Conservation (phyloP, 352 stramenopile genomes). For the Pythium dissimile region DNA sequence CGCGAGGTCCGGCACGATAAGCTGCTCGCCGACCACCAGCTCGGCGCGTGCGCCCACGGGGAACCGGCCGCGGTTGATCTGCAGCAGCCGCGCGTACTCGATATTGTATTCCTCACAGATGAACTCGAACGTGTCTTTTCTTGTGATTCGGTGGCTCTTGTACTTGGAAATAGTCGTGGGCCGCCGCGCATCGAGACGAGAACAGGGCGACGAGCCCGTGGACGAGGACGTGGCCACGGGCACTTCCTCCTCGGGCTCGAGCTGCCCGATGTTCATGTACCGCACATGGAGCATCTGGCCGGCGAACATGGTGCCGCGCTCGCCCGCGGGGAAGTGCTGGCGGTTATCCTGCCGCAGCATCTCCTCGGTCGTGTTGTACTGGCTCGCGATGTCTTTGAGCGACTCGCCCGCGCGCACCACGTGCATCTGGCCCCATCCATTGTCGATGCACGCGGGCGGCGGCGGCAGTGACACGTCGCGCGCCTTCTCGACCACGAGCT, state of each 20-base stretch:
- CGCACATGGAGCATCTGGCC: constrained; percentile 78
- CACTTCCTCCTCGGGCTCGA: constrained; percentile 34
- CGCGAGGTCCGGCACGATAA: constrained; percentile 77
- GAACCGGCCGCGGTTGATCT: constrained; percentile 76
- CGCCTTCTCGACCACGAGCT: constrained; percentile 73
- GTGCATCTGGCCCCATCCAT: constrained; percentile 85
- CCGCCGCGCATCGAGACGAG: background rate
- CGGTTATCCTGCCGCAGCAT: constrained; percentile 80
- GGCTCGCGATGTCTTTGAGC: constrained; percentile 55
- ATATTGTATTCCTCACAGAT: constrained; percentile 64
- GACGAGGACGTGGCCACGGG: background rate
- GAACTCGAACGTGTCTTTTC: constrained; percentile 66
- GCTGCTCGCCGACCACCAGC: constrained; percentile 47
- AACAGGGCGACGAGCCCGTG: background rate
- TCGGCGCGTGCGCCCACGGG: constrained; percentile 59
- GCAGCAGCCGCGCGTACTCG: constrained; percentile 64
- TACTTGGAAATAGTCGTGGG: constrained; percentile 59
- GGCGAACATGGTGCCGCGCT: constrained; percentile 60
- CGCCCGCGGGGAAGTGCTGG: constrained; percentile 69
- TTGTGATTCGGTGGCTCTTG: constrained; percentile 55
- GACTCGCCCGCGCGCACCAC: constrained; percentile 67
- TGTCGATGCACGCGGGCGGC: constrained; percentile 74
- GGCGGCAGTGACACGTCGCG: constrained; percentile 64
- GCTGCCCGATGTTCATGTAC: constrained; percentile 71
- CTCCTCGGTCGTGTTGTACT: constrained; percentile 83